Percentiles rank a stretch among this genome's conserved stretches.
phyloP scores from a whole-genome alignment of 306 rosid genomes.

The Macrotyloma uniflorum region DNA sequence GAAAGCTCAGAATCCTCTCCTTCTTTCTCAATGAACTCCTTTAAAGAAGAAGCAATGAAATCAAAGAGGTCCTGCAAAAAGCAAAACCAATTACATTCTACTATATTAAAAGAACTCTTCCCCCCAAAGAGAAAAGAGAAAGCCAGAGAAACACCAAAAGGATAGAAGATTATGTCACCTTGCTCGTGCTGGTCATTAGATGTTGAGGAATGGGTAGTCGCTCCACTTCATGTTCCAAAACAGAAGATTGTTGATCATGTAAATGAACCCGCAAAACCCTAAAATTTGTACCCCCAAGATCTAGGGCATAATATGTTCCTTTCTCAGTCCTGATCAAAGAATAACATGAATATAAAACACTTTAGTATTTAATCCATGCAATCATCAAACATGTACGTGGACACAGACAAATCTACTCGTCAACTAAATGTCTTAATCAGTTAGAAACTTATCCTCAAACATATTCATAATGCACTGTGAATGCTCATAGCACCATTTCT shows the following conservation, averaged over 20 bases:
- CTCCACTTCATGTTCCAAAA: conserved; percentile 61
- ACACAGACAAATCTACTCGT: conserved; percentile 8
- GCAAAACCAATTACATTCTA: conserved; percentile 18
- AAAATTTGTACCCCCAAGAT: conserved; percentile 83
- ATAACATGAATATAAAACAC: neutral
- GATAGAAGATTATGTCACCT: conserved; percentile 50
- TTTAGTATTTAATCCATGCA: conserved; percentile 16
- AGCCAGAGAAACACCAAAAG: neutral
- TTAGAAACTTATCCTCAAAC: conserved; percentile 9
- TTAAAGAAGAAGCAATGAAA: conserved; percentile 75
- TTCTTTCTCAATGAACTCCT: conserved; percentile 71
- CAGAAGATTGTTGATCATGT: conserved; percentile 54
- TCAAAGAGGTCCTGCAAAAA: conserved; percentile 79
- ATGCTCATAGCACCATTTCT: conserved; percentile 23
- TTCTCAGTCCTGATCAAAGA: conserved; percentile 61
- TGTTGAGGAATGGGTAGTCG: conserved; percentile 61
- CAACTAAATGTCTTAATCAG: neutral
- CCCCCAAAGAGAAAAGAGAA: neutral
- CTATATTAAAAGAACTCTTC: neutral
- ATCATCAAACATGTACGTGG: neutral
- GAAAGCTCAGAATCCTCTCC: conserved; percentile 40
- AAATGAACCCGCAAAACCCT: conserved; percentile 74
- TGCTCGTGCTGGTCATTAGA: conserved; percentile 66
- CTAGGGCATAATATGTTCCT: conserved; percentile 78
- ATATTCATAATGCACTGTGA: conserved; percentile 2